phyloP scores from a whole-genome alignment of 1,139 yeast genomes.

The Suhomyces wounanorum region DNA sequence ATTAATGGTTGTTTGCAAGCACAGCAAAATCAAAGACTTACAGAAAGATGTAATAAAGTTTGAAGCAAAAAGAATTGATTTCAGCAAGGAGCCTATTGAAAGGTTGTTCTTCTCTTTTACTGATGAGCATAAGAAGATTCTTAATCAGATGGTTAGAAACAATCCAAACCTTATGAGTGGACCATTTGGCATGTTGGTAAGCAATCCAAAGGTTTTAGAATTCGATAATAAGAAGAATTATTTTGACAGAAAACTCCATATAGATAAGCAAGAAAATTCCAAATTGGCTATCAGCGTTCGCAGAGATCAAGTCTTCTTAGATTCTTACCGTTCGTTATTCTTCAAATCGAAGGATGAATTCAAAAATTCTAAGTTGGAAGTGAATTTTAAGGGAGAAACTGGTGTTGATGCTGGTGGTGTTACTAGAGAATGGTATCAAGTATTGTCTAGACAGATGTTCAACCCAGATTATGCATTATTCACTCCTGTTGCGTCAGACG shows the following conservation, averaged over 20 bases:
- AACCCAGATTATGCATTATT: conserved; percentile 95
- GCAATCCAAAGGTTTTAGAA: conserved; percentile 87
- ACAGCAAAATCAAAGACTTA: conserved; percentile 69
- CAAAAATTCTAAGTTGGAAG: conserved; percentile 70
- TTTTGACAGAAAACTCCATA: conserved; percentile 73
- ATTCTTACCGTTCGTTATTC: conserved; percentile 82
- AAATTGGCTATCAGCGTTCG: conserved; percentile 68
- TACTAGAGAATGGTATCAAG: conserved; percentile 97
- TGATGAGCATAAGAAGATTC: conserved; percentile 82
- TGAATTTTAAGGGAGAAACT: conserved; percentile 86
- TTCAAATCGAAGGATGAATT: conserved; percentile 80
- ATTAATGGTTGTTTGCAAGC: conserved; percentile 92
- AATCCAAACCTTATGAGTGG: conserved; percentile 97
- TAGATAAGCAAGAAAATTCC: conserved; percentile 42
- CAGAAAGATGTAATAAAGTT: conserved; percentile 62
- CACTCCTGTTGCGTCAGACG: conserved; percentile 88
- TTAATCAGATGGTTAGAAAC: conserved; percentile 89
- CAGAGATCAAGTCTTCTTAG: conserved; percentile 90
- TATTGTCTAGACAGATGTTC: conserved; percentile 90
- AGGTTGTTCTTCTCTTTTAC: conserved; percentile 83
- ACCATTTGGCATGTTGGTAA: conserved; percentile 86
- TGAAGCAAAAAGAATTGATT: conserved; percentile 63
- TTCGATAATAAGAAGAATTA: conserved; percentile 92
- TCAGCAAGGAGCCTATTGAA: conserved; percentile 76
- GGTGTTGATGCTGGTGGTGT: conserved; percentile 99